Percentiles rank a stretch among this genome's conserved stretches.
Evolutionary conservation across 2,329 filamentous ascomycete genomes (phyloP).

Genomic region (Emmonsiellopsis sp.): DNA sequence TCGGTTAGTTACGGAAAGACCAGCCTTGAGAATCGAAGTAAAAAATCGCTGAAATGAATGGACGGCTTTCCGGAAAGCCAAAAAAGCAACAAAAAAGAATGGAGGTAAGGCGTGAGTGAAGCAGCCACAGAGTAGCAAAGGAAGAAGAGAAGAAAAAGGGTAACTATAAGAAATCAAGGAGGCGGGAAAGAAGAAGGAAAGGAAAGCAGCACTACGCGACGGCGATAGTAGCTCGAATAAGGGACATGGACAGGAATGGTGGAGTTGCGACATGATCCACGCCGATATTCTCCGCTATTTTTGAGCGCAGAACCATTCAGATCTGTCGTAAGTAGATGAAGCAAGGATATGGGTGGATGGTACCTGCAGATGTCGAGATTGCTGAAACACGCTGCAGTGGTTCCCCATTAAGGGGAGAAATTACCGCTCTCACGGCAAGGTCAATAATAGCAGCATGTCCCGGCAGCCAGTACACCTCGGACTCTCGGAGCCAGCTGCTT

Average conservation of each 20-base stretch:
- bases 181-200: slow-evolving; percentile 7
- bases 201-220: slow-evolving; percentile 6
- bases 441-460: neutral
- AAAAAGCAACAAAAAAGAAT: neutral
- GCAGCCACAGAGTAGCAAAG: neutral
- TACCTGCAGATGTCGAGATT: slow-evolving; percentile 1
- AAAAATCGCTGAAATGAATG: slow-evolving; percentile 20
- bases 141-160: neutral
- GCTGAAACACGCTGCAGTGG: slow-evolving; percentile 1
- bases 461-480: neutral
- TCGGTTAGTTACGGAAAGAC: neutral
- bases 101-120: neutral
- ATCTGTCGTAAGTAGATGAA: neutral
- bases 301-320: neutral
- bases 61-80: slow-evolving; percentile 33
- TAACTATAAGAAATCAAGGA: slow-evolving; percentile 1
- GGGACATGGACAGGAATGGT: neutral
- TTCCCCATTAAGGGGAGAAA: neutral
- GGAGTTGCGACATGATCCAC: neutral
- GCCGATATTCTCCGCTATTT: neutral
- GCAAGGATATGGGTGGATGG: slow-evolving; percentile 2
- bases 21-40: slow-evolving; percentile 3
- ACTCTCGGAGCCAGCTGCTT: neutral
- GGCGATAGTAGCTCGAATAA: neutral
- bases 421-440: neutral